Evolutionary conservation across 2,329 filamentous ascomycete genomes (phyloP).

Genomic region (Alternaria alternata): DNA sequence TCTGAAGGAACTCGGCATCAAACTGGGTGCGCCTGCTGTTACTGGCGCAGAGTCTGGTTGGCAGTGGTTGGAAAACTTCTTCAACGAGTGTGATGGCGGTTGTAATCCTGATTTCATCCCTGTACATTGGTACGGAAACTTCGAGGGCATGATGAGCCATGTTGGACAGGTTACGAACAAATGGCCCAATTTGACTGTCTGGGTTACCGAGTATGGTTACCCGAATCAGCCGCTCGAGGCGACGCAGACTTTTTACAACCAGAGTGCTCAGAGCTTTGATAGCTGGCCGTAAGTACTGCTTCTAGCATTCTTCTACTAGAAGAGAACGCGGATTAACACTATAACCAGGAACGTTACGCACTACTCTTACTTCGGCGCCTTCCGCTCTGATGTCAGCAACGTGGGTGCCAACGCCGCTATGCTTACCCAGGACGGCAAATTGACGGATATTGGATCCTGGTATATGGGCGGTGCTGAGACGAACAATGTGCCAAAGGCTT

Average conservation of each 20-base stretch:
- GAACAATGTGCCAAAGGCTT: conserved; percentile 12
- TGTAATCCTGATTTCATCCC: conserved; percentile 61
- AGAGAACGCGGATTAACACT: not conserved
- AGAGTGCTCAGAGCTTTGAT: conserved; percentile 72
- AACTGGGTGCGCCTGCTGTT: conserved; percentile 74
- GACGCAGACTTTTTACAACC: conserved; percentile 74
- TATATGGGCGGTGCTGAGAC: conserved; percentile 67
- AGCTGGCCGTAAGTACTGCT: conserved; percentile 58
- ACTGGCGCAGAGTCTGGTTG: conserved; percentile 69
- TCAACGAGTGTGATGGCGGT: conserved; percentile 62
- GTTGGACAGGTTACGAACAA: conserved; percentile 66
- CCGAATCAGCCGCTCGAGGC: conserved; percentile 62
- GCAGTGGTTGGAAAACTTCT: conserved; percentile 72
- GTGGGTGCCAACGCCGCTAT: conserved; percentile 77
- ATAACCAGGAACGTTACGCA: conserved; percentile 62
- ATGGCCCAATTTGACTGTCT: conserved; percentile 66
- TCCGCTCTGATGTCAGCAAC: conserved; percentile 73
- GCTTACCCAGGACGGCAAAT: conserved; percentile 70
- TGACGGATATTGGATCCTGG: conserved; percentile 80
- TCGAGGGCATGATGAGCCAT: conserved; percentile 72
- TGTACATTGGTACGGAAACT: conserved; percentile 68
- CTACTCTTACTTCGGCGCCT: conserved; percentile 80
- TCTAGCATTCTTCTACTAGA: no score
- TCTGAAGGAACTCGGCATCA: conserved; percentile 67
- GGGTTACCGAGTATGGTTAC: conserved; percentile 81